Base-by-base conservation (phyloP, 2,329 filamentous ascomycete genomes). In the Alternaria rosae region DNA sequence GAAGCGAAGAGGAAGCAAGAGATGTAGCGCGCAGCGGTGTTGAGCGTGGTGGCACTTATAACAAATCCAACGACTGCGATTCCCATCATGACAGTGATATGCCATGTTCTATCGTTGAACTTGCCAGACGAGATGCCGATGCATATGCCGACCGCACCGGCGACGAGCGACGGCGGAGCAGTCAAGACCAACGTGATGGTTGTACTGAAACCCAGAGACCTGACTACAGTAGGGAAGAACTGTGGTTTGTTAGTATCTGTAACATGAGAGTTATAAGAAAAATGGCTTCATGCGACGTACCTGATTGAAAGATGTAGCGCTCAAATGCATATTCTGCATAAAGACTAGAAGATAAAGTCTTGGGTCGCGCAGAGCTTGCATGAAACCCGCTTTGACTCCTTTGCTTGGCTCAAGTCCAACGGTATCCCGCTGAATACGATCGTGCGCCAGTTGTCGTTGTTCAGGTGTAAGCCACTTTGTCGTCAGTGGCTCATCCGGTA, bases 271-370 rank as follows among this genome's bases (percentile, higher is more conserved):
- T 21, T 25, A 5, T 38, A n/a, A 1, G 2, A 13, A 13, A 20
- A 25, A 6, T 9, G 12, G 15, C 20, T 32, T 2, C 2, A 5
- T 21, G 5, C 12, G 9, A 52, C 55, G n/a, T 62, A 64, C 66
- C 56, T 68, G 63, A n/a, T 79, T 78, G 76, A 86, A 86, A 0
- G 82, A 81, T 62, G 85, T 67, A 6, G 67, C 65, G 1, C 82
- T 83, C 12, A 86, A 74, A 69, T 87, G 84, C 69, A 86, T 84
- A 71, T 86, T 86, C 66, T 86, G 83, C 84, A 87, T 86, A 35
- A 86, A 76, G 6, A 81, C 82, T 64, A 86, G 83, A 4, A 87
- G 71, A 81, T 84, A 87, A 0, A 85, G 82, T 54, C 84, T 80
- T 66, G 82, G 83, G 61, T 88, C 86, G 12, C 70, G 71, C 55